Percentiles rank a stretch among this genome's conserved stretches.
Evolutionary conservation across 1,284 basidiomycete genomes (phyloP).

Genomic region (Porogramme epimiltina): DNA sequence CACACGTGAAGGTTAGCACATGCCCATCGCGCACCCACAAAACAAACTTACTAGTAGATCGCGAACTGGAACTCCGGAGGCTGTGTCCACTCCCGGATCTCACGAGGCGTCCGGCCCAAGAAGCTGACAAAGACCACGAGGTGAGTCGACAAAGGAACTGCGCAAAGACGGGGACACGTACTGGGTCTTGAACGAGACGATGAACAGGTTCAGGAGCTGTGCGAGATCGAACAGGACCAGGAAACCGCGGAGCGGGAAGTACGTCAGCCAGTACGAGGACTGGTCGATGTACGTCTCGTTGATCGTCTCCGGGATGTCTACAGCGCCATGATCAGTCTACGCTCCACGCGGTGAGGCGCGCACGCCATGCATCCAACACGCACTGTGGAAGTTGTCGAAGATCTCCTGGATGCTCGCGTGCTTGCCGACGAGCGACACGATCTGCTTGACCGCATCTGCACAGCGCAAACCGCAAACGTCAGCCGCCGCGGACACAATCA

Average conservation of each 20-base stretch:
- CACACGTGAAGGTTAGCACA: too few relatives aligned
- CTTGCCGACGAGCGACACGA: constrained; percentile 70
- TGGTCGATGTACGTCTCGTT: constrained; percentile 84
- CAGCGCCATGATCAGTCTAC: constrained; percentile 4
- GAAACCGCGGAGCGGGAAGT: constrained; percentile 95
- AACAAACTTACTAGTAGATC: constrained; percentile 86
- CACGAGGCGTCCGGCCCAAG: constrained; percentile 95
- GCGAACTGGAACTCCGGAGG: constrained; percentile 93
- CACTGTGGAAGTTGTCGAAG: constrained; percentile 66
- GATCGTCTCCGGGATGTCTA: constrained; percentile 73
- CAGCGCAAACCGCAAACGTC: not conserved
- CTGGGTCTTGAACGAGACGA: constrained; percentile 84
- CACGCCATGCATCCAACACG: constrained; percentile 24
- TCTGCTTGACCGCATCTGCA: constrained; percentile 64
- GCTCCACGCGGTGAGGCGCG: too few relatives aligned
- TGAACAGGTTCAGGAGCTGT: constrained; percentile 89
- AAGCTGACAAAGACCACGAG: too few relatives aligned
- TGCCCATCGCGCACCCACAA: too few relatives aligned
- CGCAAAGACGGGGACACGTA: constrained; percentile 28
- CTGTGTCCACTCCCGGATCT: constrained; percentile 95
- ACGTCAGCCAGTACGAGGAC: constrained; percentile 91
- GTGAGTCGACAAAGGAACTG: not conserved
- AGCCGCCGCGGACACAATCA: too few relatives aligned
- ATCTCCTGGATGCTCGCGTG: constrained; percentile 71
- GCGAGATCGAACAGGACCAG: constrained; percentile 94